These are phyloP conservation scores for Thielaviopsis ethacetica DNA, from an alignment of 2,329 filamentous ascomycete species.

Conservation along the genomic window DNA sequence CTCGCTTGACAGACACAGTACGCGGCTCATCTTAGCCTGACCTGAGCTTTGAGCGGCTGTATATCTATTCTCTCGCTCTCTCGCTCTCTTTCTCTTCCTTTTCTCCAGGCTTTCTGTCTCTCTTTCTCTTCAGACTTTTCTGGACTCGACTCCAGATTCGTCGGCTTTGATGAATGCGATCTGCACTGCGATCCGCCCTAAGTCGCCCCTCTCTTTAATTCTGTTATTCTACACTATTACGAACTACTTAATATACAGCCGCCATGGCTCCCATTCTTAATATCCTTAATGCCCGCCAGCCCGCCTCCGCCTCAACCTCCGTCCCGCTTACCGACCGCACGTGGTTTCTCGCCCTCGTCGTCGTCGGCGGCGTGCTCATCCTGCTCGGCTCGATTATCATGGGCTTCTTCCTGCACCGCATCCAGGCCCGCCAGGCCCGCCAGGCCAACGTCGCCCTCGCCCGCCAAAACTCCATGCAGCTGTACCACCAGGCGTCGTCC, in stretches of 20 bases:
- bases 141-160: background rate
- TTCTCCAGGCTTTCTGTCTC: background rate
- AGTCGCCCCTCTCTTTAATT: background rate
- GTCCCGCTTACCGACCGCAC: slow-evolving; percentile 6
- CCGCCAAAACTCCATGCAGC: background rate
- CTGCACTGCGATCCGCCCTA: background rate
- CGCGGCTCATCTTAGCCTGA: background rate
- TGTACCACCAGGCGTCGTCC: background rate
- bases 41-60: background rate
- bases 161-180: background rate
- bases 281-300: background rate
- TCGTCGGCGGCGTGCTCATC: slow-evolving; percentile 4
- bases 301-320: background rate
- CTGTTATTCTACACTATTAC: background rate
- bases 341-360: slow-evolving; percentile 10
- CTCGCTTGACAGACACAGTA: too few relatives aligned
- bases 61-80: background rate
- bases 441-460: background rate
- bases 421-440: background rate
- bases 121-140: background rate
- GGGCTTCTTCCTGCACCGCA: slow-evolving; percentile 6
- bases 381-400: slow-evolving; percentile 1
- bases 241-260: background rate
- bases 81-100: background rate
- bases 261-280: background rate